Base-by-base conservation (phyloP, 1,284 basidiomycete species). In the Inonotus hispidus region DNA sequence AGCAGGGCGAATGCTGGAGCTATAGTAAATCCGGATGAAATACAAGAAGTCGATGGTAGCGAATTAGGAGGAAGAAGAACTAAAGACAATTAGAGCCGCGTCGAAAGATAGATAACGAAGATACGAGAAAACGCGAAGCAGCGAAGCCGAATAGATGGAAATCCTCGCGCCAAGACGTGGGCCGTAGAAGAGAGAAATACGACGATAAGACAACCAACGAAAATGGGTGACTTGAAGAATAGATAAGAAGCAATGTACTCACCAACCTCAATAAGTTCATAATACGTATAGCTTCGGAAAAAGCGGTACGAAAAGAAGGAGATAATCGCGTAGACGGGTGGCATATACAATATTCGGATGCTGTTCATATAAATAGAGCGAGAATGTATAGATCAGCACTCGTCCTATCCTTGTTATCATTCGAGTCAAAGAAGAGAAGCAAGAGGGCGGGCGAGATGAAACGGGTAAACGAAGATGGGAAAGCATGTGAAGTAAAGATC, bases 261-360 rank as follows among this genome's bases (percentile, higher is more conserved):
- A 87, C 88, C 81, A 61, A 84, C 78, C 78, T 91, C 82, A 53
- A 85, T 79, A 43, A 94, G 81, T 32, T 84, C 84, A 70, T 92
- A 95, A 71, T 95, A 92, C 41, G 87, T 90, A 71, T 90, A 93
- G 64, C 79, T 76, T 54, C 88, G 81, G 77, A 92, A 94, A 75
- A 77, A 95, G 3, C 93, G 82, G 68, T 92, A 95, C 23, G 90
- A 92, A 68, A 93, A 84, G 79, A 94, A 95, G 1, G 91, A 92
- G 61, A 95, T 84, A 68, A 95, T 75, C n/a, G 88, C 87, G 72
- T 91, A 93, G 53, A 92, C 78, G 1, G 84, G 81, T 2, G 89
- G 89, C 89, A 92, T 89, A 68, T 90, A 92, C 65, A 92, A 71
- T 60, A 92, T 83, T 63, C 90, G 83, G 35, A 91, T 72, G 61